Base-by-base conservation (phyloP, 192 early-diverging fungal genomes). In the Coemansia sp. region DNA sequence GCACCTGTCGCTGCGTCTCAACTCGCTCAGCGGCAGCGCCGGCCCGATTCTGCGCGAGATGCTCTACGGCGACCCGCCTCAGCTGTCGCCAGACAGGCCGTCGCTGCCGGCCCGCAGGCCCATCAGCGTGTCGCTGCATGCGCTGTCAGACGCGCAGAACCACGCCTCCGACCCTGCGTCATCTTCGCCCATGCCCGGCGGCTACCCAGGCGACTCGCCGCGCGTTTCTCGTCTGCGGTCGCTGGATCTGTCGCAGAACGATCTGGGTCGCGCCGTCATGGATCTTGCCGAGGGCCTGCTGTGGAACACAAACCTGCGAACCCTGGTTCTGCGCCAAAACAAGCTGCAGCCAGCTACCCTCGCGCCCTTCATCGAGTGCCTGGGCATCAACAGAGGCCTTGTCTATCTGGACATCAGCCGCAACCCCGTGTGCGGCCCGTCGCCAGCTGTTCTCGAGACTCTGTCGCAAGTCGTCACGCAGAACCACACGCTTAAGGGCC, bases 401-500 rank as follows among this genome's bases (percentile, higher is more conserved):
- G 57, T 64, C 8, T 71, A 75, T 56, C 55, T 89, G 36, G 87
- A 89, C 61, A 71, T 88, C 20, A 86, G 85, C 55, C 76, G 83
- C 56, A 89, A 89, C 58, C 81, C 75, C 2, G 57, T 84, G 7
- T 83, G 78, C 56, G 81, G 76, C 1, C 84, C 83, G 25, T 66
- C 60, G 34, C 50, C 69, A 0, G 56, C 45, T 6, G 68, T 74
- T 2, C 54, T 83, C 40, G 76, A 75, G 59, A 60, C 63, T 18
- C 67, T 87, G 34, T 55, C 83, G 18, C 69, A 70, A 20, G 85
- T 86, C 4, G 62, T 92, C 61, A 61, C 75, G 0, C 73, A 77
- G 50, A 92, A 92, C 84, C 82, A 84, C 52, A 73, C 86, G 17
- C 75, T 94, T 14, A 80, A 69, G 51, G 85, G 83, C 48, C 72